Evolutionary conservation across 805 yeast genomes (phyloP).

Genomic region (Ogataea wickerhamii): DNA sequence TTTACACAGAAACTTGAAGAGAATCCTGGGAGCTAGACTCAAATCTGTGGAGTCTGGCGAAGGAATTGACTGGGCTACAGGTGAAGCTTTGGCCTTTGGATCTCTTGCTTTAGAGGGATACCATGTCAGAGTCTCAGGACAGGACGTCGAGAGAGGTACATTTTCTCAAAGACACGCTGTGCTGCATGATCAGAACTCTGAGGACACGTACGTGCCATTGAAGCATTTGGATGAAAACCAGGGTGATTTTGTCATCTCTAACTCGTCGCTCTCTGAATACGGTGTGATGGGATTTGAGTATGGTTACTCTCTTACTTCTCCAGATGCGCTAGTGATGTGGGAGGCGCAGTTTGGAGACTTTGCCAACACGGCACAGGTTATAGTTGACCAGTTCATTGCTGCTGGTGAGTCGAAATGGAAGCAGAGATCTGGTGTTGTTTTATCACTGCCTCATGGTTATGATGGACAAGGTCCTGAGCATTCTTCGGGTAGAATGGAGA

Average conservation of each 20-base stretch:
- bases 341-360: constrained; percentile 99
- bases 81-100: constrained; percentile 98
- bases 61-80: constrained; percentile 98
- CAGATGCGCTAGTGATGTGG: constrained; percentile 97
- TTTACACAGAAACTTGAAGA: constrained; percentile 91
- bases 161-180: constrained; percentile 99
- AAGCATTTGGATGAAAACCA: constrained; percentile 74
- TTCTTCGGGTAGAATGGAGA: constrained; percentile 95
- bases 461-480: constrained; percentile 99
- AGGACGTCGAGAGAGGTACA: constrained; percentile 99
- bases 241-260: constrained; percentile 82
- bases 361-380: constrained; percentile 98
- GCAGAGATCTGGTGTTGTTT: constrained; percentile 94
- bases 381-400: constrained; percentile 92
- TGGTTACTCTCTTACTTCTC: constrained; percentile 96
- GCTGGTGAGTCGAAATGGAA: constrained; percentile 98
- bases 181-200: constrained; percentile 90
- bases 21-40: constrained; percentile 84
- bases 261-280: constrained; percentile 95
- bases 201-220: constrained; percentile 80
- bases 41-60: constrained; percentile 81
- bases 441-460: constrained; percentile 97
- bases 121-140: constrained; percentile 97
- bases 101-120: constrained; percentile 88
- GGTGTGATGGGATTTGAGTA: constrained; percentile 99